Base-by-base conservation (phyloP, 768 basidiomycete species). In the Sarcodon aspratus region DNA sequence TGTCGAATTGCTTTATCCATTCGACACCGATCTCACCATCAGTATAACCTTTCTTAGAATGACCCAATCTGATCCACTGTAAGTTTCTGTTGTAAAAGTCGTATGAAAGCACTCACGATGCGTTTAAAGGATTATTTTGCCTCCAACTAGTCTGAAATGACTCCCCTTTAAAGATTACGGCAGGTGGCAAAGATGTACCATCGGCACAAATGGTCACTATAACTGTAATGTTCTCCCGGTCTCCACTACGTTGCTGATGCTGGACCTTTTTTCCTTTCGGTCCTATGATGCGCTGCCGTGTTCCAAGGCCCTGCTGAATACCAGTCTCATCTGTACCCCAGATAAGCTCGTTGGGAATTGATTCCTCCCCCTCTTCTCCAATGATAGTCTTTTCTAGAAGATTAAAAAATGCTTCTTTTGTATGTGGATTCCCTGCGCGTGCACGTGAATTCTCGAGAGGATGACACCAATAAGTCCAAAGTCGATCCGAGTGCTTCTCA, bases 191-290 rank as follows among this genome's bases (percentile, higher is more conserved):
- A 0, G 54, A 38, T 1, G 65, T 65, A 0, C 74, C 70, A 63
- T 72, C 65, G 0, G 65, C 66, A 54, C 70, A 69, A 17, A 74
- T 73, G 2, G 67, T 69, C 0, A 65, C 60, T 40, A 75, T 55
- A 9, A 68, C 61, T 0, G 69, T 72, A 34, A 67, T 69, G 45
- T 66, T 71, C 51, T 72, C 69, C 9, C 57, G 50, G 27, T 55
- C 55, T 1, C 67, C 65, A 31, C 53, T 53, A 1, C 52, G 35
- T 50, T 68, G 66, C 54, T 69, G 65, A 57, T 71, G 59, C n/a
- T n/a, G n/a, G n/a, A n/a, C n/a, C n/a, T n/a, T n/a, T n/a, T 57
- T 54, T 36, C 36, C 52, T 42, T 43, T 50, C 27, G 34, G 44
- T 47, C 9, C 32, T 17, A 46, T 50, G 35, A 11, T 66, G 52